Conservation (phyloP, 768 basidiomycete genomes). For the Hygrocybe coccinea region DNA sequence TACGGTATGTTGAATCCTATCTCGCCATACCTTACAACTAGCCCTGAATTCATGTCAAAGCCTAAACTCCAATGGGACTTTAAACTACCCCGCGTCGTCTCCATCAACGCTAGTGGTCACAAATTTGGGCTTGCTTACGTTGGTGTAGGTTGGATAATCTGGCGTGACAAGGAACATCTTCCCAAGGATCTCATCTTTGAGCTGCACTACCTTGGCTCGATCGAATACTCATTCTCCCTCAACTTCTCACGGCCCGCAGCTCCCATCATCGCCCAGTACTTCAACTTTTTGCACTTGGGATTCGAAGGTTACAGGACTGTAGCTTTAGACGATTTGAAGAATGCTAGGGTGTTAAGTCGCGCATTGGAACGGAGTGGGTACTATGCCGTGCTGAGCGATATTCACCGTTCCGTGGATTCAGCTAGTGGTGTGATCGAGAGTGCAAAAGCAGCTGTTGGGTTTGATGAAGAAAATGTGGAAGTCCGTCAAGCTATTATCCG, state of each 20-base stretch:
- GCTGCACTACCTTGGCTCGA: conserved; percentile 51
- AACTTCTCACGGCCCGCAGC: conserved; percentile 62
- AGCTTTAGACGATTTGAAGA: conserved; percentile 48
- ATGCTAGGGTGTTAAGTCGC: conserved; percentile 59
- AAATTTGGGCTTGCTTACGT: conserved; percentile 33
- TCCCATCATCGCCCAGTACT: conserved; percentile 60
- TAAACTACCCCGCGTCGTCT: conserved; percentile 55
- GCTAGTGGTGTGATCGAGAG: conserved; percentile 16
- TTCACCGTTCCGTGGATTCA: conserved; percentile 43
- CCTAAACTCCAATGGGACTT: conserved; percentile 62
- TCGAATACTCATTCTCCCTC: conserved; percentile 72
- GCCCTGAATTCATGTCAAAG: conserved; percentile 22
- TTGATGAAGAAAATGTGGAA: conserved; percentile 54
- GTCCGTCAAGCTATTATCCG: conserved; percentile 31
- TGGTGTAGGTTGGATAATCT: conserved; percentile 67
- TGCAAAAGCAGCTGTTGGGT: conserved; percentile 32
- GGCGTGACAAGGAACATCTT: conserved; percentile 57
- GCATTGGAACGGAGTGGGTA: conserved; percentile 55
- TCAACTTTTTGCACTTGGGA: conserved; percentile 59
- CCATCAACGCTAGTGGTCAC: conserved; percentile 46
- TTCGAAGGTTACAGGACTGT: conserved; percentile 51
- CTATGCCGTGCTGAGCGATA: conserved; percentile 50
- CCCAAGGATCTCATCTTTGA: conserved; percentile 73
- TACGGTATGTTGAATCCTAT: conserved; percentile 19
- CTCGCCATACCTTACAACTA: conserved; percentile 37